Evolutionary conservation across 495 filamentous ascomycete species (phyloP).

Genomic region (Lichina pygmaea): DNA sequence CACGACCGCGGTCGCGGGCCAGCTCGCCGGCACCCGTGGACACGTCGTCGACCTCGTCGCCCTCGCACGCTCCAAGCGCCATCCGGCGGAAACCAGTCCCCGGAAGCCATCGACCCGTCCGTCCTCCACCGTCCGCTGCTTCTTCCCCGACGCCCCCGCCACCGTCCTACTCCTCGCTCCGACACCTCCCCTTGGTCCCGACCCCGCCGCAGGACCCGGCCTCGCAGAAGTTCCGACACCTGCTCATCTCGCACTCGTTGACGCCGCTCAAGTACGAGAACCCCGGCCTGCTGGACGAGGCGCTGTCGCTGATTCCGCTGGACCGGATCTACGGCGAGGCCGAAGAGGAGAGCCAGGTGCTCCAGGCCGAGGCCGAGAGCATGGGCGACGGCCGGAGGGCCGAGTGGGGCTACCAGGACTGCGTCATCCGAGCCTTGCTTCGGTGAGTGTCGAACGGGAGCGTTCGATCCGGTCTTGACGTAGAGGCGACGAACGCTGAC

Average conservation of each 20-base stretch:
- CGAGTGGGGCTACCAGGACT: conserved; percentile 97
- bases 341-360: conserved; percentile 70
- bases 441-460: conserved; percentile 21
- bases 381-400: conserved; percentile 48
- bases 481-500: conserved; percentile 1
- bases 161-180: conserved; percentile 36
- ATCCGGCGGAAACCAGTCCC: conserved; percentile 15
- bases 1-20: conserved; percentile 20
- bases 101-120: conserved; percentile 12
- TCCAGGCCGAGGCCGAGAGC: conserved; percentile 65
- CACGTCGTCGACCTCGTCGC: conserved; percentile 8
- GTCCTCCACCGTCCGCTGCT: conserved; percentile 11
- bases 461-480: conserved; percentile 3
- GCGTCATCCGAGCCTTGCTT: conserved; percentile 69
- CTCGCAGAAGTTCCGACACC: conserved; percentile 61
- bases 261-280: conserved; percentile 91
- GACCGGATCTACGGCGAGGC: conserved; percentile 82
- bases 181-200: conserved; percentile 58
- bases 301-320: conserved; percentile 60
- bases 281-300: conserved; percentile 83
- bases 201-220: conserved; percentile 45
- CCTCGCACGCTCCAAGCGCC: conserved; percentile 7
- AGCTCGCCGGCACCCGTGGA: conserved; percentile 24
- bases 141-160: conserved; percentile 15
- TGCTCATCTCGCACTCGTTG: conserved; percentile 52